A percentile compares a stretch with the other conserved stretches of the same genome.
These are phyloP conservation scores for Capronia epimyces DNA, from an alignment of 2,329 filamentous ascomycete genomes.

Conservation along the genomic window DNA sequence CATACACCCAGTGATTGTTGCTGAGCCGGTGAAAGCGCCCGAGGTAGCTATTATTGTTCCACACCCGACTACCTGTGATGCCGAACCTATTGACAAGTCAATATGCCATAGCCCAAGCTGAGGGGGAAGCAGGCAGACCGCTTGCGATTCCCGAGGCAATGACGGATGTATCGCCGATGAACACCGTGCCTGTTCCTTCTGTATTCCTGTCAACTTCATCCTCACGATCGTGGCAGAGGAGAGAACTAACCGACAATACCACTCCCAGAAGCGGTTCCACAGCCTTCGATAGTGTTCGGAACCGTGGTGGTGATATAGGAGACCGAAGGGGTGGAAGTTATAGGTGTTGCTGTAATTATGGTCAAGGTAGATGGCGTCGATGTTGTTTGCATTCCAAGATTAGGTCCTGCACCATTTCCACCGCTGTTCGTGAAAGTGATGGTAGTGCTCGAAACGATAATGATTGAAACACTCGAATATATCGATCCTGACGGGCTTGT, in stretches of 20 bases:
- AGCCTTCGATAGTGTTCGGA: slow-evolving; percentile 20
- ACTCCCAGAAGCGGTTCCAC: slow-evolving; percentile 23
- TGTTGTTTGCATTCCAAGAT: background rate
- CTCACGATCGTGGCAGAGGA: background rate
- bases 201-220: background rate
- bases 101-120: too few relatives aligned
- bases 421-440: slow-evolving; percentile 13
- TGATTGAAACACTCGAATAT: slow-evolving; percentile 13
- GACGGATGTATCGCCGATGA: slow-evolving; percentile 5
- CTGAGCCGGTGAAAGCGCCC: slow-evolving; percentile 22
- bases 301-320: slow-evolving; percentile 13
- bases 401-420: background rate
- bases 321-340: slow-evolving; percentile 3
- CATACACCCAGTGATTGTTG: slow-evolving; percentile 25
- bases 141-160: slow-evolving; percentile 13
- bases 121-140: slow-evolving; percentile 12
- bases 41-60: slow-evolving; percentile 24
- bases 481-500: background rate
- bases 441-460: slow-evolving; percentile 23
- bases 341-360: slow-evolving; percentile 13
- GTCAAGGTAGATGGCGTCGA: slow-evolving; percentile 13
- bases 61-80: slow-evolving; percentile 21
- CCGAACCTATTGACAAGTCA: slow-evolving; percentile 8
- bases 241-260: slow-evolving; percentile 21
- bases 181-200: slow-evolving; percentile 20